phyloP scores from a whole-genome alignment of 2,329 filamentous ascomycete species.

The Plenodomus lindquistii region DNA sequence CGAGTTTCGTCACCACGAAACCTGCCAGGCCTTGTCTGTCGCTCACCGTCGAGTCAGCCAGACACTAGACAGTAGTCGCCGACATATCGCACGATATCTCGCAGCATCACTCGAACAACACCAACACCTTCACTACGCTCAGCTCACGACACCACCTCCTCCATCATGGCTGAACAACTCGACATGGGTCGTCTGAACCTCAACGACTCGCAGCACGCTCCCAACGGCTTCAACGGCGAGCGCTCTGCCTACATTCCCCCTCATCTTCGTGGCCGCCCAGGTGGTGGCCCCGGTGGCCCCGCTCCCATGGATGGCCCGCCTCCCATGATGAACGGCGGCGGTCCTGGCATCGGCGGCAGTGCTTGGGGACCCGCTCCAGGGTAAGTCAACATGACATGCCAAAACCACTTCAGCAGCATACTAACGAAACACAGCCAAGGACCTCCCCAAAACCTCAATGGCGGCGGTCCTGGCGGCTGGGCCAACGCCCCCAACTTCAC shows the following conservation, averaged over 20 bases:
- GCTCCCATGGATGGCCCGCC: conserved; percentile 46
- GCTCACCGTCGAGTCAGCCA: conserved; percentile 36
- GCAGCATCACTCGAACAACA: conserved; percentile 2
- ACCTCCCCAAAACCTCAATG: conserved; percentile 49
- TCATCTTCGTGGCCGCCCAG: conserved; percentile 66
- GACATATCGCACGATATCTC: conserved; percentile 9
- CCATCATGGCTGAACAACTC: conserved; percentile 61
- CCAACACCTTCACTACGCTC: background rate
- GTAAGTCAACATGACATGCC: conserved; percentile 22
- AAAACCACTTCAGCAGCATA: background rate
- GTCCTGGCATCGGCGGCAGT: conserved; percentile 60
- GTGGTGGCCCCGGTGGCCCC: conserved; percentile 33
- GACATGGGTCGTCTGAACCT: conserved; percentile 79
- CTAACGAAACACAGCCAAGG: conserved; percentile 35
- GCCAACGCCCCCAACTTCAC: conserved; percentile 63
- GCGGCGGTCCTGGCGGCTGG: conserved; percentile 63
- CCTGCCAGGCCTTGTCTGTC: conserved; percentile 32
- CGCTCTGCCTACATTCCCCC: conserved; percentile 83
- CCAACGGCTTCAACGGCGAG: conserved; percentile 54
- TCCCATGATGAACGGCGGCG: conserved; percentile 57
- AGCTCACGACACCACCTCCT: conserved; percentile 13
- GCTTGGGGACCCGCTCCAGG: conserved; percentile 57
- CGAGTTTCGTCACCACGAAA: conserved; percentile 39
- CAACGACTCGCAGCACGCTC: conserved; percentile 66
- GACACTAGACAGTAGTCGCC: conserved; percentile 29